These are phyloP conservation scores for Pouteria glomerata DNA, from an alignment of 148 eudicot species.

Conservation along the genomic window DNA sequence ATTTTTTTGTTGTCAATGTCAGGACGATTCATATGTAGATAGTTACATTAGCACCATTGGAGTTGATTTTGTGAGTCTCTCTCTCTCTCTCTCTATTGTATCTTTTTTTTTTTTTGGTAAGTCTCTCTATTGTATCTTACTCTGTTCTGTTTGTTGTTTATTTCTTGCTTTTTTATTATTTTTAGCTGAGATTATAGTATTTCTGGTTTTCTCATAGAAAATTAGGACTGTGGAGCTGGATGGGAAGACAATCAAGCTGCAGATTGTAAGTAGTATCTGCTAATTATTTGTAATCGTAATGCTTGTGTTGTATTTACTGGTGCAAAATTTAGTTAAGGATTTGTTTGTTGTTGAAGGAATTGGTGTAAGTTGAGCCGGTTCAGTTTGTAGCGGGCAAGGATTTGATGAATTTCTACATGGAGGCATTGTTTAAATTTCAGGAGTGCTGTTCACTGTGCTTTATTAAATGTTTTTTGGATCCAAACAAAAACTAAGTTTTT, in stretches of 20 bases:
- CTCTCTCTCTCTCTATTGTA: not conserved
- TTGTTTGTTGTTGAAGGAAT: not conserved
- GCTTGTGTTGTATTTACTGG: too few species aligned
- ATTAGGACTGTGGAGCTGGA: slow-evolving; percentile 89
- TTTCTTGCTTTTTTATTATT: not conserved
- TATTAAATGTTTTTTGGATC: not conserved
- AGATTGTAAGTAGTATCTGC: slow-evolving; percentile 62
- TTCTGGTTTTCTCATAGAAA: slow-evolving; percentile 45
- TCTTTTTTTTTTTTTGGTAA: too few species aligned
- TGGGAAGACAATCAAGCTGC: slow-evolving; percentile 81
- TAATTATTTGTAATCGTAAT: not conserved
- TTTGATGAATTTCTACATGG: not conserved
- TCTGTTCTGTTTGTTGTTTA: not conserved
- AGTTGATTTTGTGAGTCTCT: slow-evolving; percentile 72
- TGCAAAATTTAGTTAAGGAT: not conserved
- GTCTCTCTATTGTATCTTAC: not conserved
- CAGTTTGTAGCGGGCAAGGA: not conserved
- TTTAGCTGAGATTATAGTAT: not conserved
- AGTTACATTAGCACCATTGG: slow-evolving; percentile 93
- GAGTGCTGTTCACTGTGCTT: not conserved
- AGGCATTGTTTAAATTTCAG: not conserved
- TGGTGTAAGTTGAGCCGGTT: not conserved
- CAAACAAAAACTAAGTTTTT: not conserved
- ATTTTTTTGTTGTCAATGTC: slow-evolving; percentile 13
- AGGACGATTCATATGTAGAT: slow-evolving; percentile 85